A percentile compares a stretch with the other conserved stretches of the same genome.
These are phyloP conservation scores for Scleromitrula shiraiana DNA, from an alignment of 2,329 filamentous ascomycete species.

Conservation along the genomic window DNA sequence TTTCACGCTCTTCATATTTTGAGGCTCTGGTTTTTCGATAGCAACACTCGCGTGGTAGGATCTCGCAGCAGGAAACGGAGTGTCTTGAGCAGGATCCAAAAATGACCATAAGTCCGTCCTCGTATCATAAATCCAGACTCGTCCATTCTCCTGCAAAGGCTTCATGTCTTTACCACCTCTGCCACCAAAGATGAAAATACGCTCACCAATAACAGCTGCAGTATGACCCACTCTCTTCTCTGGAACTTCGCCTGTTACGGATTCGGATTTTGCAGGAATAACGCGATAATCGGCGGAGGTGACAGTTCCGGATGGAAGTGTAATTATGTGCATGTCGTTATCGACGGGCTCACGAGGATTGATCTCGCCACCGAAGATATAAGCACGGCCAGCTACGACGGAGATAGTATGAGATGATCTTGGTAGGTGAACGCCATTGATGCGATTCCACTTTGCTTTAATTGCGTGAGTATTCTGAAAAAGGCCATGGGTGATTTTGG, in stretches of 20 bases:
- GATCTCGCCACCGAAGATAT: slow-evolving; percentile 72
- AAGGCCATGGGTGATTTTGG: slow-evolving; percentile 19
- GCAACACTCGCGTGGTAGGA: slow-evolving; percentile 62
- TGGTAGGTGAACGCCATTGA: slow-evolving; percentile 46
- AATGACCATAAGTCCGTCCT: slow-evolving; percentile 54
- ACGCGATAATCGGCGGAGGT: slow-evolving; percentile 49
- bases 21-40: slow-evolving; percentile 41
- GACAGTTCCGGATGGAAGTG: slow-evolving; percentile 49
- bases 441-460: slow-evolving; percentile 53
- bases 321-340: slow-evolving; percentile 62
- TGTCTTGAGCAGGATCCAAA: slow-evolving; percentile 46
- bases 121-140: slow-evolving; percentile 70
- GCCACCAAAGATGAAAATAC: slow-evolving; percentile 76
- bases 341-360: slow-evolving; percentile 59
- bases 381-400: slow-evolving; percentile 48
- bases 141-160: slow-evolving; percentile 65
- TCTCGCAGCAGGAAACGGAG: slow-evolving; percentile 52
- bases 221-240: slow-evolving; percentile 65
- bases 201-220: slow-evolving; percentile 56
- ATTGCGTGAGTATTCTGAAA: slow-evolving; percentile 29
- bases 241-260: slow-evolving; percentile 43
- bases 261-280: slow-evolving; percentile 42
- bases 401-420: slow-evolving; percentile 70
- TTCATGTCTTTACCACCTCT: slow-evolving; percentile 61
- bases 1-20: slow-evolving; percentile 21